These are phyloP conservation scores for Micractinium conductrix DNA, from an alignment of 139 green algal genomes.

Conservation along the genomic window DNA sequence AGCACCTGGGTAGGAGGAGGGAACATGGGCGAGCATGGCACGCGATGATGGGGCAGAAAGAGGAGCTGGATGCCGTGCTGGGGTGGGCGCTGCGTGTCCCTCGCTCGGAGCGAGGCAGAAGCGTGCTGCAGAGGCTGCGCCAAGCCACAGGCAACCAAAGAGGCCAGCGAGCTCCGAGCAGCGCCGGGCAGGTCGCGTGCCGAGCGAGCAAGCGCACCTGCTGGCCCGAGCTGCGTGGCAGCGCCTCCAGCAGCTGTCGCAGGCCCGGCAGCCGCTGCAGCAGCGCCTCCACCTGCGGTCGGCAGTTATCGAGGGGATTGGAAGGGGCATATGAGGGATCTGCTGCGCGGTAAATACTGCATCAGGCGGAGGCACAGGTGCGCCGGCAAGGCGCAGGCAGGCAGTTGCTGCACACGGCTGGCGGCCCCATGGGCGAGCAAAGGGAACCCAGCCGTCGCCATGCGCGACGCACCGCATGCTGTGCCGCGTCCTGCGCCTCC, in stretches of 20 bases:
- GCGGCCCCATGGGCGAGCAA: too few species aligned
- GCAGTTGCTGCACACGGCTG: too few species aligned
- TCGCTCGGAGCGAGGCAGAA: too few species aligned
- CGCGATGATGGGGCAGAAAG: too few species aligned
- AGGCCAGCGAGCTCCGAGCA: neutral
- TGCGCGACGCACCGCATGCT: too few species aligned
- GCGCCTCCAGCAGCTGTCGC: neutral
- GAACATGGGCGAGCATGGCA: neutral
- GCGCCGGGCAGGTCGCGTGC: neutral
- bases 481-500: too few species aligned
- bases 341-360: neutral
- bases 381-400: neutral
- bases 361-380: neutral
- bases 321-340: neutral
- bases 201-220: neutral
- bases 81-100: too few species aligned
- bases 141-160: neutral
- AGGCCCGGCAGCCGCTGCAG: neutral
- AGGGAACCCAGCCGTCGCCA: too few species aligned
- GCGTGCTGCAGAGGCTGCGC: too few species aligned
- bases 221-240: neutral
- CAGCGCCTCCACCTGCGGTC: neutral
- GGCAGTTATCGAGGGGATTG: too few species aligned
- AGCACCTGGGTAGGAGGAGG: neutral
- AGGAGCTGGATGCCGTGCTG: too few species aligned